Evolutionary conservation across 208 protist genomes (phyloP), one percentile per base, ranked within the genome.

Genomic region (Trypanosomatidae sp.): DNA sequence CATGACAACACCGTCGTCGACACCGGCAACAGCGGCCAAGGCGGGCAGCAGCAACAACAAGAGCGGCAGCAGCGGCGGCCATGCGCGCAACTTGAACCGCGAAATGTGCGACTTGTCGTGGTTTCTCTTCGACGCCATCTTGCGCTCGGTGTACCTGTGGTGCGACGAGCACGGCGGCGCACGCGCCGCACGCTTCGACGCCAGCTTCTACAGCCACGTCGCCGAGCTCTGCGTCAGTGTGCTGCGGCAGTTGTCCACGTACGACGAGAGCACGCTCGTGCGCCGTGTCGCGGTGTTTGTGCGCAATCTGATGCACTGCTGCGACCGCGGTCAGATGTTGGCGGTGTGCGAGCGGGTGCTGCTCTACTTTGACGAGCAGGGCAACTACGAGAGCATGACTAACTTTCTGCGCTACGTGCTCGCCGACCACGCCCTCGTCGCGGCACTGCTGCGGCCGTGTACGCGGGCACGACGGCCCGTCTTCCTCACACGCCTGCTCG

Each of bases 81-180:
- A 43, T 5, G 18, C 51, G 24, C 72, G 74, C 33, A 85, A 71
- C 49, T 51, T 88, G 8, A 49, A 72, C 26, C 44, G 57, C 1
- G 65, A 87, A 44, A 86, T 92, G 71, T 56, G 61, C 13, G 69
- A 84, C 20, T 45, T 92, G 3, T 74, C 73, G 26, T 89, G 84
- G 84, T 86, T 87, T 40, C 58, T 93, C 24, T 89, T 88, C 46
- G 84, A 87, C 33, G 57, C 74, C 5, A 86, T 93, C 53, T 51
- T 89, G 19, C 76, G 84, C 13, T 89, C 79, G 48, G 23, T 87
- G 18, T 93, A 81, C 44, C 35, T 93, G 7, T 89, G 74, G 77
- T 66, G 53, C 7, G 44, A 71, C 26, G 84, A 92, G 35, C 79
- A 81, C 48, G 42, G 48, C 13, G 51, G 60, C 16, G 26, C 47